phyloP scores from a whole-genome alignment of 2,329 filamentous ascomycete species.

The Neurospora sp. region DNA sequence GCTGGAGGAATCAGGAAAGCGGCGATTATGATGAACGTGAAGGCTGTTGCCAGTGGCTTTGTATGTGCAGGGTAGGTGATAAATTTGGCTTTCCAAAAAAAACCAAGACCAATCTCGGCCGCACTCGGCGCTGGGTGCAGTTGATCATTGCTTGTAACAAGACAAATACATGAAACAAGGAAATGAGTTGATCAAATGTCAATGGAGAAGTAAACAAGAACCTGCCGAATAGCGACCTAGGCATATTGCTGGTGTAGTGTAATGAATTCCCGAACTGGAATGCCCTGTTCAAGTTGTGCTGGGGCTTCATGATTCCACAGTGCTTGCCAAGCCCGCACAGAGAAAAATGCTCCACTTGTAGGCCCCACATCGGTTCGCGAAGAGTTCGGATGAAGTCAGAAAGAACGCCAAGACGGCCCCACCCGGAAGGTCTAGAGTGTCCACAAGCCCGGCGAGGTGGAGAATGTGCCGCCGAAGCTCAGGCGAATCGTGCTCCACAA shows the following conservation, averaged over 20 bases:
- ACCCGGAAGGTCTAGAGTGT: not conserved
- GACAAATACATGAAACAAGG: too few relatives aligned
- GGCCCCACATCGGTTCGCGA: not conserved
- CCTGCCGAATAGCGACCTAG: not conserved
- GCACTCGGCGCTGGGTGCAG: not conserved
- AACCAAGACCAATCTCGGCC: not conserved
- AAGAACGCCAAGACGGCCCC: not conserved
- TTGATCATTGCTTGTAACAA: too few relatives aligned
- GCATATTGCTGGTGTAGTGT: too few relatives aligned
- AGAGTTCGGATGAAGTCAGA: not conserved
- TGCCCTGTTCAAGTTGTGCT: not conserved
- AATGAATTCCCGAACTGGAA: too few relatives aligned
- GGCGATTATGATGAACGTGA: not conserved
- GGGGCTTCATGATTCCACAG: too few relatives aligned
- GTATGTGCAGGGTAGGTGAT: not conserved
- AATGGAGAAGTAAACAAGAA: not conserved
- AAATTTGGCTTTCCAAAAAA: not conserved
- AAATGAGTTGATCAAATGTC: too few relatives aligned
- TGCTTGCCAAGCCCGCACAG: not conserved
- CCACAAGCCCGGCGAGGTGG: not conserved
- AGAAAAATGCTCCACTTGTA: not conserved
- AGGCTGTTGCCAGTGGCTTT: not conserved
- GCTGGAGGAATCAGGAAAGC: not conserved
- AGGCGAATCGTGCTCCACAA: not conserved
- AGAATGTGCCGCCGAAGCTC: not conserved